Percentiles rank a stretch among this genome's conserved stretches.
phyloP scores from a whole-genome alignment of 2,329 filamentous ascomycete species.

The Alternaria brassicae region DNA sequence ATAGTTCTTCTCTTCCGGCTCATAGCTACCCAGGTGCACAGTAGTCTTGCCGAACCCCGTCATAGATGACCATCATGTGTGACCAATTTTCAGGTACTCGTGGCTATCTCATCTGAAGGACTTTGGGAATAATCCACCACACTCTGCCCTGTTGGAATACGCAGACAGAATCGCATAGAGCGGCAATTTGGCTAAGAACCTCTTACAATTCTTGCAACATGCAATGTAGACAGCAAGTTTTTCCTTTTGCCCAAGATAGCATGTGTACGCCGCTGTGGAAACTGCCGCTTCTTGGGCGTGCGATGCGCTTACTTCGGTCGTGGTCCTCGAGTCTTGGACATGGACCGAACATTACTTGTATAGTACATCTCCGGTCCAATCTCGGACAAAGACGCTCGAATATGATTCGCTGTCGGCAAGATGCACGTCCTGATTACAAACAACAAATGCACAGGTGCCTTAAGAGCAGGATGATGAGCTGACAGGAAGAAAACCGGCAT shows the following conservation, averaged over 20 bases:
- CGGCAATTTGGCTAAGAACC: background rate
- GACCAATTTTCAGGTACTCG: background rate
- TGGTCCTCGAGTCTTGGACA: no score
- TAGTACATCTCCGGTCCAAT: background rate
- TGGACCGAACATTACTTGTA: no score
- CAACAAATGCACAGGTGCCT: background rate
- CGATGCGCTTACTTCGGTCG: background rate
- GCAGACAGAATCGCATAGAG: background rate
- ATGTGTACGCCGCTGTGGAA: background rate
- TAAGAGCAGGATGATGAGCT: background rate
- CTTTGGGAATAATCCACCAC: background rate
- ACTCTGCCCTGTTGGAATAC: background rate
- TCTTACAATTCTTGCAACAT: background rate
- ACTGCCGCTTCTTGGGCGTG: background rate
- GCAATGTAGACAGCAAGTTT: background rate
- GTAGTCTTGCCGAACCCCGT: background rate
- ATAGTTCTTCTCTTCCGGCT: background rate
- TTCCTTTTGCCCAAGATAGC: background rate
- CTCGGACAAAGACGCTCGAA: background rate
- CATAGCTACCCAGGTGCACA: background rate
- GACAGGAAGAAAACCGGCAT: background rate
- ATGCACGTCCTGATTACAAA: conserved; percentile 2
- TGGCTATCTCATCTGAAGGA: background rate
- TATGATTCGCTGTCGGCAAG: background rate
- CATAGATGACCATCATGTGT: background rate